phyloP scores from a whole-genome alignment of 1,284 basidiomycete genomes.

The Neolentinus lepideus region DNA sequence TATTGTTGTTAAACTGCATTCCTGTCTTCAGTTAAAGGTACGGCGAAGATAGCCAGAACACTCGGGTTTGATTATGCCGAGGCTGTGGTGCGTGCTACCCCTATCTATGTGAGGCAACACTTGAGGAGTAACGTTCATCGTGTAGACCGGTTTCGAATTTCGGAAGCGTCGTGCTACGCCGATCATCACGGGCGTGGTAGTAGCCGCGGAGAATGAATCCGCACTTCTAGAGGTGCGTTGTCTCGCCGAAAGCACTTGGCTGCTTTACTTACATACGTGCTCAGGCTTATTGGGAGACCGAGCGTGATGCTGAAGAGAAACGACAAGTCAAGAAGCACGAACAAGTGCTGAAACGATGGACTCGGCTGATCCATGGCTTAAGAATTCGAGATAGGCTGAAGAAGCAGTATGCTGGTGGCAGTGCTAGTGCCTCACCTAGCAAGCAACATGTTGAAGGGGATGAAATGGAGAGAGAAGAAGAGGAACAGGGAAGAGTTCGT shows the following conservation, averaged over 20 bases:
- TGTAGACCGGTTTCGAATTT: slow-evolving; percentile 91
- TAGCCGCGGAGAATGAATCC: slow-evolving; percentile 76
- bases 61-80: slow-evolving; percentile 90
- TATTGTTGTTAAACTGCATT: background rate
- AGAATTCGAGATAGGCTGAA: slow-evolving; percentile 79
- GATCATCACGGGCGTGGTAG: slow-evolving; percentile 81
- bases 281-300: slow-evolving; percentile 81
- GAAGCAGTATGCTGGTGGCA: slow-evolving; percentile 63
- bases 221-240: slow-evolving; percentile 64
- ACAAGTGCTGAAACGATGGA: slow-evolving; percentile 85
- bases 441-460: slow-evolving; percentile 5
- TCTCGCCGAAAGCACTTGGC: background rate
- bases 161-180: slow-evolving; percentile 85
- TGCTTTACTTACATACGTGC: background rate
- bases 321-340: slow-evolving; percentile 74
- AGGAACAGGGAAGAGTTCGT: slow-evolving; percentile 1
- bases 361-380: slow-evolving; percentile 81
- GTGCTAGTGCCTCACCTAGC: slow-evolving; percentile 11
- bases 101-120: slow-evolving; percentile 4
- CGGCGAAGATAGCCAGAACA: slow-evolving; percentile 83
- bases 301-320: slow-evolving; percentile 72
- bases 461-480: slow-evolving; percentile 3
- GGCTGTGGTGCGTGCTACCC: slow-evolving; percentile 65
- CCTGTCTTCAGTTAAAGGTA: slow-evolving; percentile 64
- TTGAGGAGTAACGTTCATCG: background rate